Evolutionary conservation across 2,329 filamentous ascomycete genomes (phyloP).

Genomic region (Pyrenophora tritici-repentis): DNA sequence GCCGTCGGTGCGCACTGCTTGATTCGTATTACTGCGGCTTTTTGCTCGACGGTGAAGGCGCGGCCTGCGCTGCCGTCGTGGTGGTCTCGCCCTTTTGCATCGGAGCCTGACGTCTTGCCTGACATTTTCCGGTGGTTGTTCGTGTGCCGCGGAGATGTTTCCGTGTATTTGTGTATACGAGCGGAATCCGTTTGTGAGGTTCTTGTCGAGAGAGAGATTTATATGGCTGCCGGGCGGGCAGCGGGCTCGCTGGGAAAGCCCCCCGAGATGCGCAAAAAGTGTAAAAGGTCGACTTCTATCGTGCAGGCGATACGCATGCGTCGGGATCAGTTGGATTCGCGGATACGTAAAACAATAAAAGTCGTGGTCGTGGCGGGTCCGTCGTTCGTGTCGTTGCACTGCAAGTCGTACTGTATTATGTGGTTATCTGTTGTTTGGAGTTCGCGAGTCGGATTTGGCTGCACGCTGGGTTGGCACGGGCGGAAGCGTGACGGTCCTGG

Average conservation of each 20-base stretch:
- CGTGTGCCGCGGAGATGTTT: not conserved
- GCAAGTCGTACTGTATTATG: constrained; percentile 12
- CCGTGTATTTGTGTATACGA: constrained; percentile 3
- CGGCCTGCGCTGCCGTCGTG: constrained; percentile 77
- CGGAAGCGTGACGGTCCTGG: not conserved
- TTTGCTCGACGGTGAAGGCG: constrained; percentile 86
- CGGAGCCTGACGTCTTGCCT: constrained; percentile 51
- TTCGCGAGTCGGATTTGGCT: constrained; percentile 10
- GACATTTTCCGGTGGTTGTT: constrained; percentile 41
- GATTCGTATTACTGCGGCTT: constrained; percentile 87
- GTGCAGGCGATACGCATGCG: not conserved
- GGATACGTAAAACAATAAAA: not conserved
- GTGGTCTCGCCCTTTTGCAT: constrained; percentile 62
- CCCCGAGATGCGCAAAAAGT: constrained; percentile 6
- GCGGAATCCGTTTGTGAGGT: constrained; percentile 6
- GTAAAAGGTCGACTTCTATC: constrained; percentile 1
- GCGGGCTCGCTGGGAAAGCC: constrained; percentile 7
- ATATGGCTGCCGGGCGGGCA: constrained; percentile 12
- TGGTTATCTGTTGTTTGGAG: constrained; percentile 24
- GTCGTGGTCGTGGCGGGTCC: not conserved
- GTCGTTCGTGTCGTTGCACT: not conserved
- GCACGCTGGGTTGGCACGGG: constrained; percentile 28
- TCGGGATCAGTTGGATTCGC: not conserved
- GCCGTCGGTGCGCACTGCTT: constrained; percentile 81
- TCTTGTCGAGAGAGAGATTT: constrained; percentile 1